A percentile compares a stretch with the other conserved stretches of the same genome.
Evolutionary conservation across 1,284 basidiomycete species (phyloP).

Genomic region (Apiotrichum montevideense): DNA sequence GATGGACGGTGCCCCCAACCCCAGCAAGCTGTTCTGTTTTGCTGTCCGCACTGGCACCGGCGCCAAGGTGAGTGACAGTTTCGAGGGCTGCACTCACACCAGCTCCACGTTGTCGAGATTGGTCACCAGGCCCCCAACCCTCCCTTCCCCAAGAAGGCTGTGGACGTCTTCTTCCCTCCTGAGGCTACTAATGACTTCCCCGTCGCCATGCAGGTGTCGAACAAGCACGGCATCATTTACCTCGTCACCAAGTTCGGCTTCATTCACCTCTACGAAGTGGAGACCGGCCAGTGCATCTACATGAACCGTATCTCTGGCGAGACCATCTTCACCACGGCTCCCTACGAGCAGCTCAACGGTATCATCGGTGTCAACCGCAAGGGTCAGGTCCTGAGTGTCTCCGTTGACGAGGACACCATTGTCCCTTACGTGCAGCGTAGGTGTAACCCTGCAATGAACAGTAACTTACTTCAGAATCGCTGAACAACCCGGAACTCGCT

Average conservation of each 20-base stretch:
- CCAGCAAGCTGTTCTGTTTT: conserved; percentile 92
- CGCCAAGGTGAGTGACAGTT: conserved; percentile 67
- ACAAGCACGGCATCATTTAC: conserved; percentile 95
- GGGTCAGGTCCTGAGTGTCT: conserved; percentile 95
- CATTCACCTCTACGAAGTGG: conserved; percentile 98
- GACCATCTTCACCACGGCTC: conserved; percentile 97
- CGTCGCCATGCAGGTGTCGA: conserved; percentile 99
- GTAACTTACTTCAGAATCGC: conserved; percentile 53
- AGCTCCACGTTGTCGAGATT: conserved; percentile 98
- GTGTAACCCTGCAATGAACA: conserved; percentile 8
- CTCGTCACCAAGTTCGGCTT: conserved; percentile 99
- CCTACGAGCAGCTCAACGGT: conserved; percentile 88
- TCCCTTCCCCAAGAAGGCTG: conserved; percentile 95
- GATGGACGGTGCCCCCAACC: conserved; percentile 72
- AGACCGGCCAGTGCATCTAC: conserved; percentile 97
- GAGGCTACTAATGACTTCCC: conserved; percentile 99
- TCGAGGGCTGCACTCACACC: conserved; percentile 8
- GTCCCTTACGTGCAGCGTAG: conserved; percentile 82
- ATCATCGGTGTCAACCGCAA: conserved; percentile 99
- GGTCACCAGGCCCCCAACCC: conserved; percentile 93
- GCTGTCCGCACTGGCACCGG: conserved; percentile 91
- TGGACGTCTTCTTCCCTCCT: conserved; percentile 98
- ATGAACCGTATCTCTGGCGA: conserved; percentile 99
- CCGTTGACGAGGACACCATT: conserved; percentile 92
- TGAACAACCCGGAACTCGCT: conserved; percentile 96